These are phyloP conservation scores for Sarcocystis neurona DNA, from an alignment of 169 alveolate genomes.

Conservation along the genomic window DNA sequence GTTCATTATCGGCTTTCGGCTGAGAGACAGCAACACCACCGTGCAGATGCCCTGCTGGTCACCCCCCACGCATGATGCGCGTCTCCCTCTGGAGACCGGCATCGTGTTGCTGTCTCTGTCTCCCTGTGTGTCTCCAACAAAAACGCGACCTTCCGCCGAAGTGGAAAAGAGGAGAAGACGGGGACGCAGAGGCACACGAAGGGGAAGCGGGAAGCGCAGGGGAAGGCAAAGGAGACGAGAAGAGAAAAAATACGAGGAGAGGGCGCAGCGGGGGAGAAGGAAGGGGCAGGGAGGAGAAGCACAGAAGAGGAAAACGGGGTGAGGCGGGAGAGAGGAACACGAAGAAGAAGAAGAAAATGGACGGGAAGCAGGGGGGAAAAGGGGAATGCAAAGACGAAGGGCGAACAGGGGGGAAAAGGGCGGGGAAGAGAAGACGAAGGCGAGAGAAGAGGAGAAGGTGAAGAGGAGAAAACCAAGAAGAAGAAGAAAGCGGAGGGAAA, in stretches of 20 bases:
- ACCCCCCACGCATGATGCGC: slow-evolving; percentile 24
- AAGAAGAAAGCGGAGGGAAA: not conserved
- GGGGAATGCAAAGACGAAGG: not conserved
- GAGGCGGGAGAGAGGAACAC: not conserved
- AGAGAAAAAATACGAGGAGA: not conserved
- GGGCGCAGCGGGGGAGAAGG: not conserved
- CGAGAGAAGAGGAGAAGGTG: not conserved
- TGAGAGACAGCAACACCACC: not conserved
- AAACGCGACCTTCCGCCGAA: not conserved
- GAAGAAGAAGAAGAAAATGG: not conserved
- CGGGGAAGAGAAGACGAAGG: not conserved
- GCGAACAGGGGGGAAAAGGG: not conserved
- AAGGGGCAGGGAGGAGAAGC: not conserved
- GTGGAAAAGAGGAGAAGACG: not conserved
- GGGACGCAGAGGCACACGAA: not conserved
- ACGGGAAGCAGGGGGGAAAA: not conserved
- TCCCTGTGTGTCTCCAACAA: not conserved
- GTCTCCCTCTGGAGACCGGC: not conserved
- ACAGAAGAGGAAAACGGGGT: not conserved
- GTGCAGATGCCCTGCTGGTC: not conserved
- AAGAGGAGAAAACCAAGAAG: not conserved
- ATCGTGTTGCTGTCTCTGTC: not conserved
- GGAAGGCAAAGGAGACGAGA: not conserved
- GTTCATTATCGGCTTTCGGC: slow-evolving; percentile 11
- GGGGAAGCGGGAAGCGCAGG: not conserved